Conservation (phyloP, 208 protist genomes). For the Trypanosomatidae sp. region DNA sequence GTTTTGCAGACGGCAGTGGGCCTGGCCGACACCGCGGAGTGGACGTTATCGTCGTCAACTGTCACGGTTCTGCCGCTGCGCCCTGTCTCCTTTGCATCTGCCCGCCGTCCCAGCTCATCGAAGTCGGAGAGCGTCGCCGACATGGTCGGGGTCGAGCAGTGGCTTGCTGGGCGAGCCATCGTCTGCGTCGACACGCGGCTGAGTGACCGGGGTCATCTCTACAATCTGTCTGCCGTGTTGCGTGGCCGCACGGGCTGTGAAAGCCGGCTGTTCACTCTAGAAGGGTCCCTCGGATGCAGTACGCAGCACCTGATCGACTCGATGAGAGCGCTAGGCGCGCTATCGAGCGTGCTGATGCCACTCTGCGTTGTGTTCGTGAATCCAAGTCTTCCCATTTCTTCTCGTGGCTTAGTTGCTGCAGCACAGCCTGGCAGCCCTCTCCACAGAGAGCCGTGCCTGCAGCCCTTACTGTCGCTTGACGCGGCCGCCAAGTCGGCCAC, state of each 20-base stretch:
- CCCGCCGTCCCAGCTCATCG: background rate
- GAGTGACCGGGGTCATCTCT: constrained; percentile 66
- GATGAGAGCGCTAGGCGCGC: constrained; percentile 67
- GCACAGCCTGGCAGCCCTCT: constrained; percentile 1
- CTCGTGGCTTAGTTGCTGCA: constrained; percentile 8
- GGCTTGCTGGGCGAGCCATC: constrained; percentile 40
- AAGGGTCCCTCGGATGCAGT: constrained; percentile 71
- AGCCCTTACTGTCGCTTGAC: constrained; percentile 2
- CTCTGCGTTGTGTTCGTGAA: constrained; percentile 68
- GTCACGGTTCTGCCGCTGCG: constrained; percentile 3
- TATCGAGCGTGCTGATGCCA: constrained; percentile 72
- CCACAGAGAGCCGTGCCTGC: constrained; percentile 11
- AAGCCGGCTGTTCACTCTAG: constrained; percentile 57
- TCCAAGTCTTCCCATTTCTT: constrained; percentile 63
- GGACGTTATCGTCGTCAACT: constrained; percentile 7
- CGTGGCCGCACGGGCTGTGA: constrained; percentile 43
- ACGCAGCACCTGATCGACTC: constrained; percentile 70
- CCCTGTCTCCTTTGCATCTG: background rate
- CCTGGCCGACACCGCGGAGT: constrained; percentile 7
- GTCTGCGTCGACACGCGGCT: constrained; percentile 84
- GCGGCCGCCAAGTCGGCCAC: constrained; percentile 4
- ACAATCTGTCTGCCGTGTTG: constrained; percentile 77
- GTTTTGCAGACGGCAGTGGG: constrained; percentile 9
- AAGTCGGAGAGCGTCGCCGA: background rate
- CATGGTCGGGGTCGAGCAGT: constrained; percentile 24